Evolutionary conservation across 192 early-diverging fungal genomes (phyloP).

Genomic region (Piromyces sp.): DNA sequence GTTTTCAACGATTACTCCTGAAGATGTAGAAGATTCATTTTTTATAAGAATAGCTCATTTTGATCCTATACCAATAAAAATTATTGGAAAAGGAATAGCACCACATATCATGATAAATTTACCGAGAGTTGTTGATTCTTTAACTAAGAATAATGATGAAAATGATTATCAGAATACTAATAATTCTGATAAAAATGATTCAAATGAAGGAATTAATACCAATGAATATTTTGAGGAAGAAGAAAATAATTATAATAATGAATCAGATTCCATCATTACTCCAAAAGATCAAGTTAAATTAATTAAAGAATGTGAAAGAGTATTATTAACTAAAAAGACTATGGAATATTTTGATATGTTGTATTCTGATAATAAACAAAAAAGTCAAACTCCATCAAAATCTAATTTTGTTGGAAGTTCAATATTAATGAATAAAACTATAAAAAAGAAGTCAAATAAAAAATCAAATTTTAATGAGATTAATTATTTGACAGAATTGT

Average conservation of each 20-base stretch:
- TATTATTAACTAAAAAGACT: conserved; percentile 18
- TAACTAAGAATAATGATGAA: neutral
- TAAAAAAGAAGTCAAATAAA: conserved; percentile 9
- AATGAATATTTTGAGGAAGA: neutral
- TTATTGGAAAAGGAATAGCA: conserved; percentile 13
- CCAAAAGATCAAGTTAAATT: conserved; percentile 6
- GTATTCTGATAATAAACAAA: conserved; percentile 14
- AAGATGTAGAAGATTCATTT: conserved; percentile 25
- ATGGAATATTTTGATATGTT: conserved; percentile 11
- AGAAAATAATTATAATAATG: conserved; percentile 12
- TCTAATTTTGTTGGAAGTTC: conserved; percentile 23
- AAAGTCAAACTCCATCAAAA: conserved; percentile 5
- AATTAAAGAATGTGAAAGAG: conserved; percentile 19
- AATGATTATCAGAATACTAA: neutral
- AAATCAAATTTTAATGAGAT: conserved; percentile 15
- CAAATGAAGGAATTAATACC: neutral
- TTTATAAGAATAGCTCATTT: conserved; percentile 30
- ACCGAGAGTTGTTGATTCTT: conserved; percentile 5
- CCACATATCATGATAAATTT: conserved; percentile 4
- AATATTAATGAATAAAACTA: conserved; percentile 17
- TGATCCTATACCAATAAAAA: conserved; percentile 22
- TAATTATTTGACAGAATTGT: conserved; percentile 14
- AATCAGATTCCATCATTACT: conserved; percentile 7
- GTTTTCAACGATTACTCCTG: conserved; percentile 24
- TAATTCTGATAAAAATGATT: neutral